Base-by-base conservation (phyloP, 2,329 filamentous ascomycete genomes). In the Basipetospora sp. region DNA sequence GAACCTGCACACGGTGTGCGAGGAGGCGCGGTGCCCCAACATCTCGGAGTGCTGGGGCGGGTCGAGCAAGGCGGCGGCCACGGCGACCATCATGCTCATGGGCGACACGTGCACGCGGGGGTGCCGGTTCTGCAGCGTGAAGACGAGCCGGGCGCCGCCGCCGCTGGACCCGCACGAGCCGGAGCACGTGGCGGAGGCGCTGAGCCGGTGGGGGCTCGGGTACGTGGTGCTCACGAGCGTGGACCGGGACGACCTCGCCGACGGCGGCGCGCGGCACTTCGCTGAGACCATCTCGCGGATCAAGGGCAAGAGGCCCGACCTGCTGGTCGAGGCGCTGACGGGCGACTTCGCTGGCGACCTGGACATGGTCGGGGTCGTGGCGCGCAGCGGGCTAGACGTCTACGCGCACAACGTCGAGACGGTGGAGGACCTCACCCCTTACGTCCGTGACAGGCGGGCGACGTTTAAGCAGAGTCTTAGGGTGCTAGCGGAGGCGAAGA, bases 51-150 rank as follows among this genome's bases (percentile, higher is more conserved):
- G 90, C 65, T 98, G 90, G 90, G 90, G 90, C 43, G 90, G 90
- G 25, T 76, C 69, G 53, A 75, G 80, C 56, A 94, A 94, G 64
- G 79, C 76, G 46, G 80, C 85, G 18, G 90, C 90, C 4, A 98
- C 90, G 22, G 90, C 90, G 3, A 98, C 90, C 9, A 96, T 98
- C 59, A 98, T 98, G 90, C 65, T 98, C 34, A 96, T 96, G 87
- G 90, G 90, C 45, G 90, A 98, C 58, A 96, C 88, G 8, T 98
- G 90, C 60, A 98, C 90, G 14, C 74, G 90, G 42, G 90, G 88
- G 14, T 98, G 90, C 60, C 76, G 90, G 38, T 98, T 98, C 67
- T 98, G 90, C 69, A 85, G 80, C 46, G 90, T 98, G 37, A 96
- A 96, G 69, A 98, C 90, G 3, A 78, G 65, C 41, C 77, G 81